A percentile compares a stretch with the other conserved stretches of the same genome.
These are phyloP conservation scores for Diaporthe citrichinensis DNA, from an alignment of 2,329 filamentous ascomycete species.

Conservation along the genomic window DNA sequence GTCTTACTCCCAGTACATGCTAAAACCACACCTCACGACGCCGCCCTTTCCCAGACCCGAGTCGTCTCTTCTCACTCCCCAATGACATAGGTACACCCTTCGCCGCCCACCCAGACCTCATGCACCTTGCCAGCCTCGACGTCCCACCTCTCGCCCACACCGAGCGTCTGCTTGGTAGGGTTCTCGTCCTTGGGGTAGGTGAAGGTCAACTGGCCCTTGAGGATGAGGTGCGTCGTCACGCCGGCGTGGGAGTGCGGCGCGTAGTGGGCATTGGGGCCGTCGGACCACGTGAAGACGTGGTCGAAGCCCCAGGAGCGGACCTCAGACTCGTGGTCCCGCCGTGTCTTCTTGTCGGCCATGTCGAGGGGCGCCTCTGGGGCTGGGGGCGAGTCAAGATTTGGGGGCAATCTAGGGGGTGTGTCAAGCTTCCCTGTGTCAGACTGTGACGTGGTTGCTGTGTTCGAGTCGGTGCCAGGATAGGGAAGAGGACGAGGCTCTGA, in stretches of 20 bases:
- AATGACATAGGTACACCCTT: conserved; percentile 78
- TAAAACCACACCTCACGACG: not conserved
- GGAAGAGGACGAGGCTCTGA: not conserved
- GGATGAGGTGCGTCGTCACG: conserved; percentile 78
- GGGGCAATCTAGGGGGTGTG: not conserved
- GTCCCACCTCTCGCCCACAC: conserved; percentile 74
- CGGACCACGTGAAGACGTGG: conserved; percentile 80
- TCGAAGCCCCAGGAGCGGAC: conserved; percentile 79
- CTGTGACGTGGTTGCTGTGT: not conserved
- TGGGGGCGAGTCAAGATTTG: not conserved
- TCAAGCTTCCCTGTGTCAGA: not conserved
- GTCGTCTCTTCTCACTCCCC: conserved; percentile 60
- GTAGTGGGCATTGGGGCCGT: conserved; percentile 77
- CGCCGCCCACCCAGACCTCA: conserved; percentile 77
- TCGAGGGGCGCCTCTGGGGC: not conserved
- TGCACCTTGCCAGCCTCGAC: conserved; percentile 75
- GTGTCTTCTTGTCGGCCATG: conserved; percentile 52
- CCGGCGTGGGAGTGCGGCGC: conserved; percentile 75
- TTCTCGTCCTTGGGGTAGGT: conserved; percentile 73
- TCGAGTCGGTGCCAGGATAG: not conserved
- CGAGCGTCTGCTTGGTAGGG: conserved; percentile 70
- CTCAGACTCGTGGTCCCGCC: conserved; percentile 67
- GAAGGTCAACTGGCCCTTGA: conserved; percentile 75
- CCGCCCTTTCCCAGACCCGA: not conserved
- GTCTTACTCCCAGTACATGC: too few relatives aligned